phyloP scores from a whole-genome alignment of 177 flowering plant species.

The Vitis hybrid region DNA sequence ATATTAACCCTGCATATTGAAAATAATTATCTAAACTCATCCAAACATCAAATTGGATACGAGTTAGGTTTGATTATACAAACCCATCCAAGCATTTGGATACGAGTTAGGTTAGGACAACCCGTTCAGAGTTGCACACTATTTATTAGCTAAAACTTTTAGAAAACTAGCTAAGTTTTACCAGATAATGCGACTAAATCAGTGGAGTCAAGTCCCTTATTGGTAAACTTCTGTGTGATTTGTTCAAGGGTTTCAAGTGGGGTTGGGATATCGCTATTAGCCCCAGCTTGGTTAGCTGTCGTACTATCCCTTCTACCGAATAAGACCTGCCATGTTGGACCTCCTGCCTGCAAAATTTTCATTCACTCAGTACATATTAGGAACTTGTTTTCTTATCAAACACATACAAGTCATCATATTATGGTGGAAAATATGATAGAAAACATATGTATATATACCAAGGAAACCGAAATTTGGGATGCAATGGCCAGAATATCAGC shows the following conservation, averaged over 20 bases:
- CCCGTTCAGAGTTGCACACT: rapidly evolving
- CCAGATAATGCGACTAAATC: slow-evolving; percentile 33
- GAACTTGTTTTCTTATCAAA: no score
- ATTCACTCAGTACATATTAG: no score
- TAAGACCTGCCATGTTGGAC: slow-evolving; percentile 22
- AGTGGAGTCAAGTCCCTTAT: slow-evolving; percentile 14
- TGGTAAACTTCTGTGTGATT: slow-evolving; percentile 2
- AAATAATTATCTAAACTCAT: no score
- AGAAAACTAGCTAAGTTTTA: neutral
- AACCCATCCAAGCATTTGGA: no score
- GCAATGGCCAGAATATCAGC: slow-evolving; percentile 61
- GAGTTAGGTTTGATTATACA: no score
- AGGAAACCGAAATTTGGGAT: slow-evolving; percentile 29
- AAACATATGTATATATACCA: slow-evolving; percentile 22
- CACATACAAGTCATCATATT: no score
- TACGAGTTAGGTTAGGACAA: no score
- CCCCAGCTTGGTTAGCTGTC: slow-evolving; percentile 18
- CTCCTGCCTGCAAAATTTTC: slow-evolving; percentile 17
- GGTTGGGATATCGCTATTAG: slow-evolving; percentile 12
- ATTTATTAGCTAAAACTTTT: no score
- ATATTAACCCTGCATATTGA: rapidly evolving
- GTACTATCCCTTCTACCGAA: slow-evolving; percentile 29
- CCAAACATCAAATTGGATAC: no score
- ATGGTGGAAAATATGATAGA: no score
- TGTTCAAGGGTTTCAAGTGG: neutral